Evolutionary conservation across 495 filamentous ascomycete genomes (phyloP), one percentile per base, ranked within the genome.

Genomic region (Neurospora sp.): DNA sequence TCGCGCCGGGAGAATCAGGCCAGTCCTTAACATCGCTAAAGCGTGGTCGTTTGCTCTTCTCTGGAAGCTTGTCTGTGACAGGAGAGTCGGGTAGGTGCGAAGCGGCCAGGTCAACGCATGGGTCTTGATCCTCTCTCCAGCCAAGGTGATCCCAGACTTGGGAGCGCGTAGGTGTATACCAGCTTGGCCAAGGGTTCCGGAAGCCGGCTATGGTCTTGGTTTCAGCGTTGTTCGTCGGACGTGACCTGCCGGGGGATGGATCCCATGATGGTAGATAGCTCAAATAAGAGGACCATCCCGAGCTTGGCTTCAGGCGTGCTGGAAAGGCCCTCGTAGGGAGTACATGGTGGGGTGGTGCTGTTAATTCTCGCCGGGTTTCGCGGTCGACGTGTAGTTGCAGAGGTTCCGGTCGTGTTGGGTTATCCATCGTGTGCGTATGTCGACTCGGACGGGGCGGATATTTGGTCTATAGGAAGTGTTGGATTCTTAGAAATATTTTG

Each of bases 181-280:
- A 86, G 37, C 86, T 88, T 0, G 86, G 85, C 87, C 87, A 89
- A 2, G 87, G 87, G 72, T 89, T 89, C 16, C 77, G 78, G 75
- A 89, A 89, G 54, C 82, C 83, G 11, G 71, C 66, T 27, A 38
- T 9, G 12, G 27, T 10, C 3, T 66, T 35, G 54, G 27, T 18
- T 0, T 16, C 27, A 35, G 27, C 27, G 3, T 18, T 35, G 27
- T 0, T 66, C 3, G 54, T 66, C 8, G 54, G 54, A 66, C 54
- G 14, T 66, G 54, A 14, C 54, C 0, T 18, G 14, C 14, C 54
- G 2, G 14, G 27, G 0, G 54, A 66, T 35, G 12, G 54, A 4
- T 35, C 54, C 27, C 27, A 66, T 2, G 54, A 35, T 66, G 54
- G 27, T 0, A 66, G 27, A 18, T 66, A 35, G 27, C 54, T 66